phyloP scores from a whole-genome alignment of 345 rosid species.

The Populus davidiana region DNA sequence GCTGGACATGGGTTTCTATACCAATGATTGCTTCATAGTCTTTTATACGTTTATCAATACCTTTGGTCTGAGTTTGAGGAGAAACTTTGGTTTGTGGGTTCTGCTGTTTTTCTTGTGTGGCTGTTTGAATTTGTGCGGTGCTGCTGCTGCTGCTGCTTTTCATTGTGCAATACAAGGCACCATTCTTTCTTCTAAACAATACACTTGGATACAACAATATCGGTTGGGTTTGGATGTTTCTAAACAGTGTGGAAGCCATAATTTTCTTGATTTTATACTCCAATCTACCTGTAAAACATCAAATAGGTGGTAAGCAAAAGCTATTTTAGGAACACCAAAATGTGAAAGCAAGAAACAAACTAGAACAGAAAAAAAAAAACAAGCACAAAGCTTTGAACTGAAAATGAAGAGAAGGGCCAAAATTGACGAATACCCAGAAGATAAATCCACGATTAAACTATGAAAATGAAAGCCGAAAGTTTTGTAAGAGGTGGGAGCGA shows the following conservation, averaged over 20 bases:
- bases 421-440: not conserved
- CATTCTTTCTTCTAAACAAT: slow-evolving; percentile 45
- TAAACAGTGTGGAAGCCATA: slow-evolving; percentile 64
- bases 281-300: slow-evolving; percentile 34
- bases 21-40: slow-evolving; percentile 86
- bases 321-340: not conserved
- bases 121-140: slow-evolving; percentile 37
- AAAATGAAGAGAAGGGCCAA: not conserved
- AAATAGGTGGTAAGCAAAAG: slow-evolving; percentile 26
- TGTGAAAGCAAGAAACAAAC: not conserved
- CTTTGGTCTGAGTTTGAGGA: slow-evolving; percentile 40
- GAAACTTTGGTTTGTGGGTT: slow-evolving; percentile 40
- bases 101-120: slow-evolving; percentile 52
- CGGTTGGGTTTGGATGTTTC: slow-evolving; percentile 50
- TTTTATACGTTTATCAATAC: slow-evolving; percentile 46
- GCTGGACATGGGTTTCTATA: slow-evolving; percentile 94
- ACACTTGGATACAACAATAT: slow-evolving; percentile 40
- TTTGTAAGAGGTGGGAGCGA: not conserved
- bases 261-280: slow-evolving; percentile 12
- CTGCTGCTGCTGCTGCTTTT: slow-evolving; percentile 24
- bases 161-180: slow-evolving; percentile 41
- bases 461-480: not conserved
- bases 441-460: not conserved
- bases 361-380: not conserved
- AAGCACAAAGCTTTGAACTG: not conserved